These are phyloP conservation scores for Penicillium crustosum DNA, from an alignment of 2,329 filamentous ascomycete genomes.

Conservation along the genomic window DNA sequence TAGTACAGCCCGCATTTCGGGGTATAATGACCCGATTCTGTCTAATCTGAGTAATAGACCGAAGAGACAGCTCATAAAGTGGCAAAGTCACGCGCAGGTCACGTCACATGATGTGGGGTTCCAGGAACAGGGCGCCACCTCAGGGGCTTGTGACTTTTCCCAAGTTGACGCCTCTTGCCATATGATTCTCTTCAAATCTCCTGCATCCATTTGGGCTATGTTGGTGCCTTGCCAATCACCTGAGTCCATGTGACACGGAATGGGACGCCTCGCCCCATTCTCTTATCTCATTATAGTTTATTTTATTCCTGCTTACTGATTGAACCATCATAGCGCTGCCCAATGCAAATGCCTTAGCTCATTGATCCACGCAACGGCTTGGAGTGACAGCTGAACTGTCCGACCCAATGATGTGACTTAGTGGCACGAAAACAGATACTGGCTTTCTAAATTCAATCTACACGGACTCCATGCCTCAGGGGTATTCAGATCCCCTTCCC, in stretches of 20 bases:
- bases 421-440: constrained; percentile 9
- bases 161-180: background rate
- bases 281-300: background rate
- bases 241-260: constrained; percentile 10
- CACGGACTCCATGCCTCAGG: background rate
- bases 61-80: constrained; percentile 9
- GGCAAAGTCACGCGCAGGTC: constrained; percentile 11
- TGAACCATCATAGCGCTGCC: background rate
- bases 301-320: background rate
- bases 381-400: constrained; percentile 15
- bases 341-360: background rate
- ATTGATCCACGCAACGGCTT: background rate
- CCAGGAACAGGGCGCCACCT: constrained; percentile 8
- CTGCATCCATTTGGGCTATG: background rate
- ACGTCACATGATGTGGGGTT: constrained; percentile 11
- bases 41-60: background rate
- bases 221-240: background rate
- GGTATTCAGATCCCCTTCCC: background rate
- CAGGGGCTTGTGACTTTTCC: constrained; percentile 18
- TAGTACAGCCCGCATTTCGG: background rate
- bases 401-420: constrained; percentile 11
- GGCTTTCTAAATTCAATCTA: constrained; percentile 6
- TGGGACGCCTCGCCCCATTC: background rate
- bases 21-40: background rate
- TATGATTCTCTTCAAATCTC: background rate